Evolutionary conservation across 129 eudicot genomes (phyloP).

Genomic region (Chrysanthemum seticuspe): DNA sequence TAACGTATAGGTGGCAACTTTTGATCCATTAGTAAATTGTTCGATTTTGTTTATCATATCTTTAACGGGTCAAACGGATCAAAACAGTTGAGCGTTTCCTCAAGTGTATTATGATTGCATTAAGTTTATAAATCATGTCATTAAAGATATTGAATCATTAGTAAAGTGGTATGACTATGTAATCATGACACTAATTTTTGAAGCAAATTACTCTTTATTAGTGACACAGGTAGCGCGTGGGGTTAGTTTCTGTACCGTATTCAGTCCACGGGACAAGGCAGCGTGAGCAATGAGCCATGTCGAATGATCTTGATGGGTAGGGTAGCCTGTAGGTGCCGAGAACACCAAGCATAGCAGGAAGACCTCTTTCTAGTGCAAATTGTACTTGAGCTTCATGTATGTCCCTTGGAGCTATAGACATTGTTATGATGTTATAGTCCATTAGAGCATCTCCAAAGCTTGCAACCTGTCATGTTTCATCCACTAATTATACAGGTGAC

Average conservation of each 20-base stretch:
- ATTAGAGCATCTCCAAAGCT: constrained; percentile 43
- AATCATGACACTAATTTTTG: neutral
- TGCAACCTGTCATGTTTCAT: constrained; percentile 36
- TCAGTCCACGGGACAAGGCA: constrained; percentile 48
- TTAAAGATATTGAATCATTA: too few relatives aligned
- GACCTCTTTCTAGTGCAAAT: constrained; percentile 57
- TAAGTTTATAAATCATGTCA: too few relatives aligned
- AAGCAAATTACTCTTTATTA: neutral
- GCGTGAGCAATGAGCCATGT: constrained; percentile 62
- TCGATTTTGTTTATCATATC: neutral
- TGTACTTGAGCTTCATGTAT: constrained; percentile 51
- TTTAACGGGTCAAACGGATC: neutral
- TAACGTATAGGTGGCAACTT: too few relatives aligned
- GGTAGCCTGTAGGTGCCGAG: constrained; percentile 56
- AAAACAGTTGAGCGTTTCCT: too few relatives aligned
- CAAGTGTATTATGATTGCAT: too few relatives aligned
- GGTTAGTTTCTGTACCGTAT: constrained; percentile 19
- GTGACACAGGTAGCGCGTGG: neutral
- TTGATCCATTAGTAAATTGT: neutral
- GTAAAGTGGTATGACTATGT: too few relatives aligned
- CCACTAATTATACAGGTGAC: constrained; percentile 6
- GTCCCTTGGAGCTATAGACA: constrained; percentile 47
- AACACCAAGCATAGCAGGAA: constrained; percentile 59
- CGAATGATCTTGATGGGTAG: constrained; percentile 49
- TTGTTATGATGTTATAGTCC: constrained; percentile 43